Percentiles rank a stretch among this genome's conserved stretches.
Conservation (phyloP, 2,329 filamentous ascomycete species). For the Verticillium isaacii region DNA sequence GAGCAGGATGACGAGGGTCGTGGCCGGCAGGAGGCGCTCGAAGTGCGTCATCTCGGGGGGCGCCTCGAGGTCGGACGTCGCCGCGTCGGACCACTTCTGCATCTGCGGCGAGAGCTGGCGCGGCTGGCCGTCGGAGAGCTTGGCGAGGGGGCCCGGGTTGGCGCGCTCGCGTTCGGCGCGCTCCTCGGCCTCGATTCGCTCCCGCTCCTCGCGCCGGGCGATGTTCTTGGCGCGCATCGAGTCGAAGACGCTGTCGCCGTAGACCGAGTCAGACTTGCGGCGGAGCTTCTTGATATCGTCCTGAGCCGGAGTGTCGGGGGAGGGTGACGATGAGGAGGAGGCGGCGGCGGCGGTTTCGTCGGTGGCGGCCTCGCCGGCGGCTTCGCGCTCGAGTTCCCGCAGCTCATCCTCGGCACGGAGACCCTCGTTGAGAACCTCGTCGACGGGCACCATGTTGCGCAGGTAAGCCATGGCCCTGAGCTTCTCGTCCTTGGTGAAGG, state of each 20-base stretch:
- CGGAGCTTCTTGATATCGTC: slow-evolving; percentile 10
- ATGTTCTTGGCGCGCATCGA: slow-evolving; percentile 49
- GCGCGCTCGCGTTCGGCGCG: slow-evolving; percentile 18
- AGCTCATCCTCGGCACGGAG: slow-evolving; percentile 61
- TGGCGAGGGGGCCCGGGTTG: slow-evolving; percentile 35
- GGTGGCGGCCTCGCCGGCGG: slow-evolving; percentile 13
- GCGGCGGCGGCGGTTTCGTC: slow-evolving; percentile 9
- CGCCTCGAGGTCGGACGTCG: slow-evolving; percentile 44
- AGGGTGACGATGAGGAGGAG: too few relatives aligned
- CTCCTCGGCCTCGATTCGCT: slow-evolving; percentile 37
- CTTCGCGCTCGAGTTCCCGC: slow-evolving; percentile 40
- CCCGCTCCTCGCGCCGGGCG: slow-evolving; percentile 42
- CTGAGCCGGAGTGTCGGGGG: background rate
- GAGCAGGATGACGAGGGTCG: slow-evolving; percentile 40
- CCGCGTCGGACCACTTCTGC: slow-evolving; percentile 37
- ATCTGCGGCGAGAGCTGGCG: slow-evolving; percentile 30
- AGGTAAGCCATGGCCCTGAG: slow-evolving; percentile 49
- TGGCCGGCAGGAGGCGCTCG: slow-evolving; percentile 51
- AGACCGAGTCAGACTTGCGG: slow-evolving; percentile 41
- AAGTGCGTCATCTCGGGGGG: slow-evolving; percentile 47
- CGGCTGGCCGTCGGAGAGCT: slow-evolving; percentile 29
- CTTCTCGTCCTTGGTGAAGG: slow-evolving; percentile 36
- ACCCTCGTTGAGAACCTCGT: slow-evolving; percentile 57
- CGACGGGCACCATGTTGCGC: slow-evolving; percentile 47
- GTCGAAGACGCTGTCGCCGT: slow-evolving; percentile 54